phyloP scores from a whole-genome alignment of 2,329 filamentous ascomycete species.

The Incumbomyces delicatus region DNA sequence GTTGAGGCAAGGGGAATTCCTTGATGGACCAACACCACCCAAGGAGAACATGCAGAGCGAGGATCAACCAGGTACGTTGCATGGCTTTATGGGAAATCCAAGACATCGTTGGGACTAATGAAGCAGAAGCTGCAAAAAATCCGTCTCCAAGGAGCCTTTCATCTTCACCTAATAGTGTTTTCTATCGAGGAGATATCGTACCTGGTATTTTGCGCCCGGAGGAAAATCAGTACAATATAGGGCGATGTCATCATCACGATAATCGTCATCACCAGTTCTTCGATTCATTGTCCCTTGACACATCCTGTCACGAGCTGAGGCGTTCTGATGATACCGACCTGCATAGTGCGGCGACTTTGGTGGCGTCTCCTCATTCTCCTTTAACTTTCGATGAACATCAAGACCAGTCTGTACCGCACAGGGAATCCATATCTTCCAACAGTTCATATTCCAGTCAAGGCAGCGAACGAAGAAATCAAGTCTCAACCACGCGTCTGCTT shows the following conservation, averaged over 20 bases:
- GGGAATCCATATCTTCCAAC: background rate
- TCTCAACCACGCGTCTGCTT: background rate
- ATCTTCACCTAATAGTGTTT: background rate
- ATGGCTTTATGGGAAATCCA: background rate
- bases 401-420: background rate
- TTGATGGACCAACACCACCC: background rate
- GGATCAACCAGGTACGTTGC: background rate
- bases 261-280: background rate
- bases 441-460: slow-evolving; percentile 1
- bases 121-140: background rate
- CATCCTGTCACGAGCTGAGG: background rate
- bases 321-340: background rate
- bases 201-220: slow-evolving; percentile 1
- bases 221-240: background rate
- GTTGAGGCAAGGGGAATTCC: background rate
- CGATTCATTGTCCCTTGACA: background rate
- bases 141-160: background rate
- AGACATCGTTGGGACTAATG: background rate
- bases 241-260: slow-evolving; percentile 2
- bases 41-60: background rate
- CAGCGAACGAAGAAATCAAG: background rate
- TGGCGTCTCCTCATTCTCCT: background rate
- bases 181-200: background rate
- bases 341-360: background rate
- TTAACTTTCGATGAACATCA: background rate